Base-by-base conservation (phyloP, 2,329 filamentous ascomycete genomes). In the Talaromyces verruculosus region DNA sequence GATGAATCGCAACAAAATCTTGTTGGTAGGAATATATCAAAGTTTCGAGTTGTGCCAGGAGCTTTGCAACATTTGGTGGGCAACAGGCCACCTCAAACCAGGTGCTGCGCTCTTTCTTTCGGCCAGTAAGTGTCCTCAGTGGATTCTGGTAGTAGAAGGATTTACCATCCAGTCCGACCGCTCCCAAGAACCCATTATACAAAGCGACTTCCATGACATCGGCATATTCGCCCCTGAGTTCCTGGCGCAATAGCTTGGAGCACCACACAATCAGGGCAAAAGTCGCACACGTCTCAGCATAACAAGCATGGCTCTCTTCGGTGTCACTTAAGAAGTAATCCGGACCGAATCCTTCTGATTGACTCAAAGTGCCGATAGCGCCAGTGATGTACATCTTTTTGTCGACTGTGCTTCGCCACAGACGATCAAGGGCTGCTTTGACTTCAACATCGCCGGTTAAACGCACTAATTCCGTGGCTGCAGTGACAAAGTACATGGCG, bases 311-410 rank as follows among this genome's bases (percentile, higher is more conserved):
- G 67, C 88, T 86, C 66, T 88, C 86, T 0, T 84, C 84, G 1
- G 82, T 79, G 49, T 87, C 84, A 0, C 85, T 85, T 5, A 88
- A 76, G 72, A 86, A 86, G 70, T 87, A 87, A 67, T 86, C 82
- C 47, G 82, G 78, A 0, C 85, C 85, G 70, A 89, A 88, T 3
- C 87, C 85, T 73, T 88, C 83, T 83, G 84, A 87, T 71, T 87
- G 84, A 68, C 83, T 79, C 47, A 86, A 81, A 0, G 79, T 83
- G 0, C 87, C 87, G 60, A 89, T 84, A 0, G 86, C 86, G 1
- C 87, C 87, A 0, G 87, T 89, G 17, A 87, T 71, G 65, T 87
- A 89, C 83, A 88, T 86, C 71, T 88, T 89, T 65, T 81, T 81
- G 47, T 85, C 78, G 0, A 86, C 81, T 84, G 88, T 88, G 68